These are phyloP conservation scores for Acacia acuminata DNA, from an alignment of 306 rosid genomes.

Conservation along the genomic window DNA sequence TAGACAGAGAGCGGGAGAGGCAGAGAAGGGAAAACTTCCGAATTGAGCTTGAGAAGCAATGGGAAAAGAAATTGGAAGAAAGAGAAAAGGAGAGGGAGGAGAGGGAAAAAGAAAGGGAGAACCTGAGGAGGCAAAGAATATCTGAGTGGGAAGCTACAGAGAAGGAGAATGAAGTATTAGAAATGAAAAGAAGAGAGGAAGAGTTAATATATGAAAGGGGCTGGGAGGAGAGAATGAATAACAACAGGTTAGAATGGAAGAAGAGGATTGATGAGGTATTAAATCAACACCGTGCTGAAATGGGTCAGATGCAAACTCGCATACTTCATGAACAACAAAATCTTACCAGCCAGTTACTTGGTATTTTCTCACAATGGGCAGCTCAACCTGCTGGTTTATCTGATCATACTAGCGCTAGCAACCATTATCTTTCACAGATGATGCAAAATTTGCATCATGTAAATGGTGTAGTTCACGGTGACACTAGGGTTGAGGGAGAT, in stretches of 20 bases:
- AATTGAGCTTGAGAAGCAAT: slow-evolving; percentile 60
- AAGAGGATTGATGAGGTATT: slow-evolving; percentile 79
- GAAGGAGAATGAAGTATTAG: slow-evolving; percentile 76
- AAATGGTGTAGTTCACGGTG: slow-evolving; percentile 77
- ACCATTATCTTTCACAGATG: slow-evolving; percentile 91
- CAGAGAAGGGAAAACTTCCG: slow-evolving; percentile 61
- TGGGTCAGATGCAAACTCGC: slow-evolving; percentile 85
- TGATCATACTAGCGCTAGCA: slow-evolving; percentile 86
- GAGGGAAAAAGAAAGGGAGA: slow-evolving; percentile 62
- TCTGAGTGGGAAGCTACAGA: slow-evolving; percentile 78
- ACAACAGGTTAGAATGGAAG: slow-evolving; percentile 82
- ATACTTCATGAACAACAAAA: slow-evolving; percentile 90
- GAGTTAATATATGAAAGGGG: slow-evolving; percentile 66
- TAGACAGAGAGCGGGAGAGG: slow-evolving; percentile 79
- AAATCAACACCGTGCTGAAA: slow-evolving; percentile 80
- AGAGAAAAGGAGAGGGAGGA: slow-evolving; percentile 62
- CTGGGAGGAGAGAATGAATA: slow-evolving; percentile 81
- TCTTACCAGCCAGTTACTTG: slow-evolving; percentile 77
- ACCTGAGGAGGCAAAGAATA: slow-evolving; percentile 64
- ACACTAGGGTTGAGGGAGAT: slow-evolving; percentile 87
- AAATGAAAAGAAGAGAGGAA: slow-evolving; percentile 81
- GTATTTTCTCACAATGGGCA: slow-evolving; percentile 91
- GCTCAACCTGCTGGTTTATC: slow-evolving; percentile 81
- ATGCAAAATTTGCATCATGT: slow-evolving; percentile 97
- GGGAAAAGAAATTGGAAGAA: slow-evolving; percentile 72